phyloP scores from a whole-genome alignment of 139 green algal genomes.

The Tetradesmus obliquus region DNA sequence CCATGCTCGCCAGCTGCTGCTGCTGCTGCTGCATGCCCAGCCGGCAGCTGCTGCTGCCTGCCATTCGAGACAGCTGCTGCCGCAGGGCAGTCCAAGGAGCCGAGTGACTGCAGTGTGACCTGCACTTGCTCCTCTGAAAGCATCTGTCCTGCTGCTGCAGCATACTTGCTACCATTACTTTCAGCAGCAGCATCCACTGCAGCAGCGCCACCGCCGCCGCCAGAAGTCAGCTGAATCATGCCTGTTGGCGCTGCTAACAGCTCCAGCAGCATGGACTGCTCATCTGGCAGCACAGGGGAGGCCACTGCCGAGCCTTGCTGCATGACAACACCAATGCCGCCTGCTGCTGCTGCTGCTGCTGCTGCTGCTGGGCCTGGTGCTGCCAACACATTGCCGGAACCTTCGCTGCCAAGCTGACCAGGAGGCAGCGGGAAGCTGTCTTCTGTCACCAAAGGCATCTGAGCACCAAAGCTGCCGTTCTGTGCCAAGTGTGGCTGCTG shows the following conservation, averaged over 20 bases:
- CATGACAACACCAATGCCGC: not conserved
- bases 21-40: not conserved
- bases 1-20: not conserved
- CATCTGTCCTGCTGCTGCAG: not conserved
- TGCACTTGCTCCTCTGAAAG: conserved; percentile 24
- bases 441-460: not conserved
- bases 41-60: not conserved
- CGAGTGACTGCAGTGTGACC: not conserved
- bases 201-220: not conserved
- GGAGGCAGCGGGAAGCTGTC: not conserved
- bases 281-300: not conserved
- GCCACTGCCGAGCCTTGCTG: not conserved
- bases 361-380: conserved; percentile 1
- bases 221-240: not conserved
- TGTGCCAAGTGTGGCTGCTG: not conserved
- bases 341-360: conserved; percentile 3
- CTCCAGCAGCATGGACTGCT: not conserved
- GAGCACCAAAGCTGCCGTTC: not conserved
- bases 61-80: not conserved
- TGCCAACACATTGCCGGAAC: not conserved
- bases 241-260: not conserved
- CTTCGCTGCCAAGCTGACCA: conserved; percentile 4
- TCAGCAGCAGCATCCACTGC: not conserved
- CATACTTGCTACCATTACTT: not conserved
- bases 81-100: not conserved